These are phyloP conservation scores for Cryptococcus sp. DNA, from an alignment of 1,284 basidiomycete species.

Conservation along the genomic window DNA sequence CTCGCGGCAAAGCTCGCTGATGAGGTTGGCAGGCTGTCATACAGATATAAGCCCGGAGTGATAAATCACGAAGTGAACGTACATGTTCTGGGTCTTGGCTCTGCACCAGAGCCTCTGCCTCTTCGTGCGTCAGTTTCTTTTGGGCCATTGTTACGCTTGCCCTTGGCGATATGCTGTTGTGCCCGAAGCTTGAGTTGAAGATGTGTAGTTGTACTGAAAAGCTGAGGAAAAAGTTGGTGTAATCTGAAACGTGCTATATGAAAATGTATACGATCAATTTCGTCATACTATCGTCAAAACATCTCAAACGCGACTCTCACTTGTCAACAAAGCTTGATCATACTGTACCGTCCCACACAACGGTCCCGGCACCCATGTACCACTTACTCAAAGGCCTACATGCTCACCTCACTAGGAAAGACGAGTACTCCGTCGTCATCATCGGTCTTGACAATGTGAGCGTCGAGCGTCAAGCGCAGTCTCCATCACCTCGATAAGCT, in stretches of 20 bases:
- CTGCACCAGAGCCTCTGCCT: slow-evolving; percentile 49
- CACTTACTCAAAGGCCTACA: slow-evolving; percentile 86
- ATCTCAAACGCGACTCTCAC: no score
- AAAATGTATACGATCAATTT: no score
- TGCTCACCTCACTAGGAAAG: slow-evolving; percentile 85
- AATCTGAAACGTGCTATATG: background rate
- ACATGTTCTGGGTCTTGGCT: slow-evolving; percentile 56
- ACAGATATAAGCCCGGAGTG: slow-evolving; percentile 1
- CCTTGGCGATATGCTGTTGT: no score
- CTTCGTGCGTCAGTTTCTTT: slow-evolving; percentile 13
- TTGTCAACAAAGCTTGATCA: background rate
- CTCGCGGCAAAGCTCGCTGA: slow-evolving; percentile 68
- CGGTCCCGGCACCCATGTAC: slow-evolving; percentile 61
- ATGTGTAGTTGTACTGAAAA: background rate
- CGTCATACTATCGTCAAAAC: no score
- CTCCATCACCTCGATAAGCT: slow-evolving; percentile 2
- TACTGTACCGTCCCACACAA: background rate
- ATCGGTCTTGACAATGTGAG: slow-evolving; percentile 64
- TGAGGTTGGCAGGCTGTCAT: slow-evolving; percentile 73
- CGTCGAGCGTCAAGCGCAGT: background rate
- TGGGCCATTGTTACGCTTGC: slow-evolving; percentile 3
- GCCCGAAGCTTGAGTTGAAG: background rate
- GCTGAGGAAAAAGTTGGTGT: background rate
- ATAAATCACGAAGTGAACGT: slow-evolving; percentile 17
- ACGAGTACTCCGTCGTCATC: slow-evolving; percentile 91